Conservation (phyloP, 2,329 filamentous ascomycete species). For the Raffaelea arxii region DNA sequence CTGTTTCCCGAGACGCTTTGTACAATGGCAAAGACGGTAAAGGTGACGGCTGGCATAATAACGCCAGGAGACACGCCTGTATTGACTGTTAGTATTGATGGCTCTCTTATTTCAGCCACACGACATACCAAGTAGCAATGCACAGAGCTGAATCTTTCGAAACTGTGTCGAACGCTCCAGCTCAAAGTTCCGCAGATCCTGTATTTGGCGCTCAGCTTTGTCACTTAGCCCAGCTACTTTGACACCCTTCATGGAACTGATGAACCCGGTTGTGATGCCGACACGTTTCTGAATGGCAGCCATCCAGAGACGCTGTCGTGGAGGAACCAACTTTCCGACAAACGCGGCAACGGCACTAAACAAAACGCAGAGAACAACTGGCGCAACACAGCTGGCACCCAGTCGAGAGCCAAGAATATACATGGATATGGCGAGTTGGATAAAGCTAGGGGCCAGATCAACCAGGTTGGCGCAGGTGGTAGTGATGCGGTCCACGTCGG, state of each 20-base stretch:
- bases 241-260: constrained; percentile 40
- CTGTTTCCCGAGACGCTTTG: constrained; percentile 7
- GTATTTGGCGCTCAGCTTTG: constrained; percentile 19
- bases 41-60: constrained; percentile 10
- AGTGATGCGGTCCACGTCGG: constrained; percentile 10
- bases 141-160: constrained; percentile 7
- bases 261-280: constrained; percentile 34
- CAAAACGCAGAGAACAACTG: constrained; percentile 6
- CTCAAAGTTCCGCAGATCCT: constrained; percentile 8
- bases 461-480: constrained; percentile 8
- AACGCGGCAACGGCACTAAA: constrained; percentile 1
- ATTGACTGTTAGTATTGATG: background rate
- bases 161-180: constrained; percentile 6
- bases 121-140: constrained; percentile 3
- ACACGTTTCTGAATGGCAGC: constrained; percentile 38
- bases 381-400: constrained; percentile 7
- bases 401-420: constrained; percentile 8
- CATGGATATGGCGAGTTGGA: constrained; percentile 7
- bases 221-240: constrained; percentile 38
- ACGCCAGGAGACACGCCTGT: constrained; percentile 5
- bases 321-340: constrained; percentile 6
- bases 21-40: constrained; percentile 10
- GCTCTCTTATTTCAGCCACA: background rate
- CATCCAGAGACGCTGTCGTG: constrained; percentile 27
- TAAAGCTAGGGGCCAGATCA: constrained; percentile 6